Evolutionary conservation across 441 rosid genomes (phyloP).

Genomic region (Bruguiera hainesii): DNA sequence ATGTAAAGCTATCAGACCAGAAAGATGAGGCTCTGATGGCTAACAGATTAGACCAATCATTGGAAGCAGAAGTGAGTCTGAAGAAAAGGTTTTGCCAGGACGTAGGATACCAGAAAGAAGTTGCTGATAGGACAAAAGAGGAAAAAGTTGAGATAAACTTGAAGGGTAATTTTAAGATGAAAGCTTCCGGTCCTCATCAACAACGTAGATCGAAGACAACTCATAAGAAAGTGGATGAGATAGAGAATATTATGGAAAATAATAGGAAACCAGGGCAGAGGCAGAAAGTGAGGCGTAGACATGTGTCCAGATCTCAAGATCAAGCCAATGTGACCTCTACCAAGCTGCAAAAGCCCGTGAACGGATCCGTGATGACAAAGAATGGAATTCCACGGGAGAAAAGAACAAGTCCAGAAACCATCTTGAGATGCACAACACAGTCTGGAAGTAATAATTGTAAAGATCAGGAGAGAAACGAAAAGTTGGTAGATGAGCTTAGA

Average conservation of each 20-base stretch:
- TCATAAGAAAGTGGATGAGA: constrained; percentile 32
- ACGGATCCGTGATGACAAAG: constrained; percentile 27
- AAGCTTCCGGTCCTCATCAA: constrained; percentile 25
- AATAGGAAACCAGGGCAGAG: constrained; percentile 29
- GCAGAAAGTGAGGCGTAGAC: constrained; percentile 37
- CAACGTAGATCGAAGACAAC: constrained; percentile 26
- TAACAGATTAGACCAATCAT: constrained; percentile 20
- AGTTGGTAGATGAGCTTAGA: constrained; percentile 20
- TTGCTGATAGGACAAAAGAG: constrained; percentile 30
- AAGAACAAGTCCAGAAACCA: constrained; percentile 19
- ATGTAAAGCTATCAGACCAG: constrained; percentile 29
- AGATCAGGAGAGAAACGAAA: constrained; percentile 27
- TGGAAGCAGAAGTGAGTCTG: constrained; percentile 27
- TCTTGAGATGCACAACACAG: constrained; percentile 16
- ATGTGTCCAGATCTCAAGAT: constrained; percentile 32
- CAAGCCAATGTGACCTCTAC: constrained; percentile 25
- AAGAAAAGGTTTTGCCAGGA: constrained; percentile 28
- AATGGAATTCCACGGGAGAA: constrained; percentile 21
- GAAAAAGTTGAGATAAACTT: constrained; percentile 29
- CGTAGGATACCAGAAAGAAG: constrained; percentile 28
- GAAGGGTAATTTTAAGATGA: constrained; percentile 31
- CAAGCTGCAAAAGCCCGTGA: constrained; percentile 33
- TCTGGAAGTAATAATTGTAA: constrained; percentile 11
- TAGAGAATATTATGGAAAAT: constrained; percentile 25
- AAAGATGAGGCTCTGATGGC: constrained; percentile 25